Conservation (phyloP, 2,329 filamentous ascomycete species). For the Phoma herbarum region DNA sequence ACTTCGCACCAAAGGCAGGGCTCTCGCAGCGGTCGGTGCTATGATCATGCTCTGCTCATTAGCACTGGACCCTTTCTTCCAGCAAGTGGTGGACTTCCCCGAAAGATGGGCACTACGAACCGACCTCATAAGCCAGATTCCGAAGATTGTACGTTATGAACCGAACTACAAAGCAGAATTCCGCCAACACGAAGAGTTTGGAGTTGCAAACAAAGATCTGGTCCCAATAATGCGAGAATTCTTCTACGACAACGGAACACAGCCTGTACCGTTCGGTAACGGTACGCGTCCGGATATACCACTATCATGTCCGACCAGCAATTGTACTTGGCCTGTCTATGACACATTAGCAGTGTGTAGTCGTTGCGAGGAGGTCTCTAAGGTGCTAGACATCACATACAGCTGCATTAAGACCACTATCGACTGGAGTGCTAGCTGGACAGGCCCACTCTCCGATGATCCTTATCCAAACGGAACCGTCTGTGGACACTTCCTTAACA, state of each 20-base stretch:
- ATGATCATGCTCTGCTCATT: conserved; percentile 32
- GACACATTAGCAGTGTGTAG: conserved; percentile 41
- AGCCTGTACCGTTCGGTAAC: conserved; percentile 33
- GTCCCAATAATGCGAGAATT: neutral
- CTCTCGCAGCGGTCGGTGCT: conserved; percentile 36
- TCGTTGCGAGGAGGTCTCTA: conserved; percentile 24
- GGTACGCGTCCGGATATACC: conserved; percentile 38
- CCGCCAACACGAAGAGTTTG: too few relatives aligned
- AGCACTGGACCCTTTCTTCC: conserved; percentile 44
- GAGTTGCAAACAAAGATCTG: neutral
- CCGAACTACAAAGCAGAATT: neutral
- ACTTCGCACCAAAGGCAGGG: conserved; percentile 29
- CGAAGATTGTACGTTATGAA: conserved; percentile 18
- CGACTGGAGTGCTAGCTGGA: conserved; percentile 27
- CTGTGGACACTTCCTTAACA: conserved; percentile 43
- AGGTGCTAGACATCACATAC: conserved; percentile 18
- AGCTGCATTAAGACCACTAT: conserved; percentile 20
- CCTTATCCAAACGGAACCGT: conserved; percentile 29
- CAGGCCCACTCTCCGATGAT: too few relatives aligned
- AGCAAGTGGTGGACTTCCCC: conserved; percentile 42
- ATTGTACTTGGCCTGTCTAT: conserved; percentile 42
- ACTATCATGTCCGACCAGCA: conserved; percentile 39
- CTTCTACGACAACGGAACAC: conserved; percentile 33
- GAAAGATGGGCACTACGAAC: conserved; percentile 28
- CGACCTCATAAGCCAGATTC: conserved; percentile 23